Conservation (phyloP, 176 grass and related monocot species). For the Tillandsia leiboldiana region DNA sequence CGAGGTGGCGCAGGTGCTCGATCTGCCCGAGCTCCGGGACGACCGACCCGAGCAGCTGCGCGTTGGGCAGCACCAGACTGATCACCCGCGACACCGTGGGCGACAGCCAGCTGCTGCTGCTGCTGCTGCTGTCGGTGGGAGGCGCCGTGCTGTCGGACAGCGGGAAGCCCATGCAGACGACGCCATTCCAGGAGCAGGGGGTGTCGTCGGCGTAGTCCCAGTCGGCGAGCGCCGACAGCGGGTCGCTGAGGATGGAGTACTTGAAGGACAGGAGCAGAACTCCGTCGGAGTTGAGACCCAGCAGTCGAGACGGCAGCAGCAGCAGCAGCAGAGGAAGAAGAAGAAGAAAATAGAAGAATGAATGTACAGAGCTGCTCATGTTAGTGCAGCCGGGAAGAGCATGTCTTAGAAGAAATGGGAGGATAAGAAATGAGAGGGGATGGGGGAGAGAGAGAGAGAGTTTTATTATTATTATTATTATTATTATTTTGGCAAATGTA, state of each 20-base stretch:
- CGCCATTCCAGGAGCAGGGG: constrained; percentile 72
- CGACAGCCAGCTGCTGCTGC: not conserved
- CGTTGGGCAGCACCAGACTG: constrained; percentile 54
- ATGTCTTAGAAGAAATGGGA: constrained; percentile 1
- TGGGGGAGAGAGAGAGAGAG: not conserved
- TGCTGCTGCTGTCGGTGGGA: not conserved
- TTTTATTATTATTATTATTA: not conserved
- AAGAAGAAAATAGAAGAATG: not conserved
- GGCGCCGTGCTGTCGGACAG: not conserved
- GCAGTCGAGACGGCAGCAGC: constrained; percentile 10
- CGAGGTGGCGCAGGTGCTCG: constrained; percentile 83
- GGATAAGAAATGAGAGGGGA: not conserved
- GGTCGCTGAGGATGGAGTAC: constrained; percentile 56
- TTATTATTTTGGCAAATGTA: not conserved
- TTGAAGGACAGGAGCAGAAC: constrained; percentile 68
- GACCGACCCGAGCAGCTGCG: constrained; percentile 37
- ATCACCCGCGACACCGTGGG: constrained; percentile 67
- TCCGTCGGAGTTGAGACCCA: constrained; percentile 50
- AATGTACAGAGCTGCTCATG: not conserved
- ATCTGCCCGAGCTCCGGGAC: constrained; percentile 45
- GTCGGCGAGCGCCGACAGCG: constrained; percentile 40
- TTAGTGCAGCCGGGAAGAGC: not conserved
- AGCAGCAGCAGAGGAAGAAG: constrained; percentile 3
- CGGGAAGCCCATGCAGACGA: constrained; percentile 75
- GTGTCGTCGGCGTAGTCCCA: constrained; percentile 52